Conservation (phyloP, 1,139 yeast genomes). For the Lodderomyces theae region DNA sequence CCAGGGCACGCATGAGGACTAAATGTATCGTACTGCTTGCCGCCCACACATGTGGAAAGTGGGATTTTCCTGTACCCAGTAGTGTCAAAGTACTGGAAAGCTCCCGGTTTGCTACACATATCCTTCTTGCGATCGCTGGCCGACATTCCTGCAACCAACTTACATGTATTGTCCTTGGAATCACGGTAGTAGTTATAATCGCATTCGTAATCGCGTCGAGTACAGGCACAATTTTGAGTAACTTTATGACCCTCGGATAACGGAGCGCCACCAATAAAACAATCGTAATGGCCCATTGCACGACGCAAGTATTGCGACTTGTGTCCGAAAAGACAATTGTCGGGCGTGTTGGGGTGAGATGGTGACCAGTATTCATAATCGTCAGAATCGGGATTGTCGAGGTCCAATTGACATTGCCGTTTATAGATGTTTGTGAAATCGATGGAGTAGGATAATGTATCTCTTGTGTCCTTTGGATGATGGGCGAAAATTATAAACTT, state of each 20-base stretch:
- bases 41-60: slow-evolving; percentile 45
- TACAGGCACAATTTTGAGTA: slow-evolving; percentile 73
- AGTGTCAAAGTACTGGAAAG: slow-evolving; percentile 52
- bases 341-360: slow-evolving; percentile 57
- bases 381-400: slow-evolving; percentile 53
- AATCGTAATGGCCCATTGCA: slow-evolving; percentile 54
- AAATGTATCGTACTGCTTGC: slow-evolving; percentile 57
- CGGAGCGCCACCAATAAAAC: slow-evolving; percentile 81
- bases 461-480: slow-evolving; percentile 14
- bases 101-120: slow-evolving; percentile 55
- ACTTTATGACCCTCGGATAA: slow-evolving; percentile 58
- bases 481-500: slow-evolving; percentile 49
- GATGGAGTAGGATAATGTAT: slow-evolving; percentile 45
- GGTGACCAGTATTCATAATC: slow-evolving; percentile 90
- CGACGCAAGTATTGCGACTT: slow-evolving; percentile 76
- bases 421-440: slow-evolving; percentile 68
- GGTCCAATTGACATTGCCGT: slow-evolving; percentile 70
- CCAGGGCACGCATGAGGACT: slow-evolving; percentile 86
- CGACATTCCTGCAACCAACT: slow-evolving; percentile 65
- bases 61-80: slow-evolving; percentile 49
- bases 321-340: slow-evolving; percentile 85
- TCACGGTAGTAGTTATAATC: slow-evolving; percentile 78
- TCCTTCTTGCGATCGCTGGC: slow-evolving; percentile 63
- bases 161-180: slow-evolving; percentile 74
- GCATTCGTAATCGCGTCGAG: slow-evolving; percentile 90